Base-by-base conservation (phyloP, 192 early-diverging fungal species). In the Lobosporangium transversale region DNA sequence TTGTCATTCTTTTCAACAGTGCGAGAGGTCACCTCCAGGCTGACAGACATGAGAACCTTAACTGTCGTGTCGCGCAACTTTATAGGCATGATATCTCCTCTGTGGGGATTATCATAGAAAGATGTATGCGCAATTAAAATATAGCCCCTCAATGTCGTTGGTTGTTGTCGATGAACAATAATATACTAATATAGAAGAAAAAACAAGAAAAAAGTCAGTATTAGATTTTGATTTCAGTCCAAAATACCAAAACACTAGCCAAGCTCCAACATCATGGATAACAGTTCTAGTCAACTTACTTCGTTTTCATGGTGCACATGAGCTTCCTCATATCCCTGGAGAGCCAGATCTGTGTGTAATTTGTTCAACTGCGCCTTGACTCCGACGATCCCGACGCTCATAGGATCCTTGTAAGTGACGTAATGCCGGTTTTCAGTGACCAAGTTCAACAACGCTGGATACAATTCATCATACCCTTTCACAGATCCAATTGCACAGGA, bases 381-480 rank as follows among this genome's bases (percentile, higher is more conserved):
- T 52, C 61, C 80, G n/a, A 80, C 80, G 48, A 94, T 83, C 5
- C 92, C 92, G 1, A 84, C 73, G 15, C 55, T 61, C 48, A 84
- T 67, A 8, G 83, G 80, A 26, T 84, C 81, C 5, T 90, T 87
- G 0, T 94, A 81, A 1, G 85, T 57, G 1, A 84, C 80, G 62
- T 99, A 99, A 20, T 74, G 88, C 12, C 95, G 88, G 6, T 80
- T 88, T 75, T 99, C 98, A 14, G 86, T 89, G 0, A 98, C 96
- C 20, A 99, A 82, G 64, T 99, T 90, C 42, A 99, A 80, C 17
- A 94, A 75, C 51, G 89, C 65, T 5, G 98, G 97, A 32, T 96
- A 94, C 21, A 98, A 62, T 79, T 97, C 97, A 67, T 99, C 98
- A 68, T 95, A 99, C 2, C 98, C 98, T 65, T 95, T 96, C n/a